Percentiles rank a stretch among this genome's conserved stretches.
phyloP scores from a whole-genome alignment of 768 basidiomycete genomes.

The Podaxis sp. region DNA sequence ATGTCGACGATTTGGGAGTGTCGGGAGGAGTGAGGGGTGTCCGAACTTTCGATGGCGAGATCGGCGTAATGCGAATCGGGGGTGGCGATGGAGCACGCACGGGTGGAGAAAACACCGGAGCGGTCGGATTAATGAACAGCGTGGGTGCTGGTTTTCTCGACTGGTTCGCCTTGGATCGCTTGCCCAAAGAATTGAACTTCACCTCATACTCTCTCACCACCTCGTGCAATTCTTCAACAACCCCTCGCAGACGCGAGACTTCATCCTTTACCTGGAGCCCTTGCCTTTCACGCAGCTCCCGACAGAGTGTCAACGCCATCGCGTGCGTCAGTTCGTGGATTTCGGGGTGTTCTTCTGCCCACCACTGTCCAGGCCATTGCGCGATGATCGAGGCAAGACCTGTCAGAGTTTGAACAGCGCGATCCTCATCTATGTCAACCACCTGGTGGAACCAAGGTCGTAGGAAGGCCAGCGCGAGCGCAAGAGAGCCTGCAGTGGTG shows the following conservation, averaged over 20 bases:
- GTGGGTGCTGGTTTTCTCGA: background rate
- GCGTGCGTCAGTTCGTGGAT: slow-evolving; percentile 54
- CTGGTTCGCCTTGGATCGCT: slow-evolving; percentile 1
- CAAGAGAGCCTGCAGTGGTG: slow-evolving; percentile 63
- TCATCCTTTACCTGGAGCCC: slow-evolving; percentile 30
- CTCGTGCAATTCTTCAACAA: slow-evolving; percentile 44
- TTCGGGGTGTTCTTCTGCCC: slow-evolving; percentile 62
- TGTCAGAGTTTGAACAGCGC: slow-evolving; percentile 30
- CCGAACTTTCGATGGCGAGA: slow-evolving; percentile 18
- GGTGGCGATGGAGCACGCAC: background rate
- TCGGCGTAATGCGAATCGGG: background rate
- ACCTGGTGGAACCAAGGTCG: slow-evolving; percentile 64
- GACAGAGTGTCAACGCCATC: slow-evolving; percentile 56
- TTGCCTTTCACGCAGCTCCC: slow-evolving; percentile 54
- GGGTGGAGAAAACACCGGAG: slow-evolving; percentile 4
- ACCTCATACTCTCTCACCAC: slow-evolving; percentile 9
- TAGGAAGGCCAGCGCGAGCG: slow-evolving; percentile 62
- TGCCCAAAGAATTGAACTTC: slow-evolving; percentile 2
- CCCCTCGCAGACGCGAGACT: slow-evolving; percentile 41
- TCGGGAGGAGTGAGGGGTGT: slow-evolving; percentile 32
- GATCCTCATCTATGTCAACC: slow-evolving; percentile 32
- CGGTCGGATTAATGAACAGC: background rate
- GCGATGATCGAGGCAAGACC: slow-evolving; percentile 47
- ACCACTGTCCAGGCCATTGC: slow-evolving; percentile 66
- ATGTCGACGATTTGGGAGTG: slow-evolving; percentile 20